Conservation (phyloP, 2,329 filamentous ascomycete genomes). For the Pseudofabraea citricarpa region DNA sequence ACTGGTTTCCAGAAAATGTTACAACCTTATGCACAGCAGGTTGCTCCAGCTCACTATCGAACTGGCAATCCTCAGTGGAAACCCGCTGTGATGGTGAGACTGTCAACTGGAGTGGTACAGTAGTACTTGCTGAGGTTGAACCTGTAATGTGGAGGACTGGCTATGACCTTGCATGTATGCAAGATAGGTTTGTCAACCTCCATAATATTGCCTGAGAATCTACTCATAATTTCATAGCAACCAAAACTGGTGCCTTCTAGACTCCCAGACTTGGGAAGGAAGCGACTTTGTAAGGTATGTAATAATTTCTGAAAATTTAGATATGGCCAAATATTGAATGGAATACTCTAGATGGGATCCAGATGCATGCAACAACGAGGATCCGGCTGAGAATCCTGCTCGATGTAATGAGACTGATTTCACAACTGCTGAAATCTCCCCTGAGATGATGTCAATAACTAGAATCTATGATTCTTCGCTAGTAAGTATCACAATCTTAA, state of each 20-base stretch:
- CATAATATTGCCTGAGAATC: too few species aligned
- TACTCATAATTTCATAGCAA: too few species aligned
- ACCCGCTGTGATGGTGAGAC: slow-evolving; percentile 5
- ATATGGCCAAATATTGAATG: too few species aligned
- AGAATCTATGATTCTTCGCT: too few species aligned
- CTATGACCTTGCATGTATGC: slow-evolving; percentile 12
- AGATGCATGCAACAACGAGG: too few species aligned
- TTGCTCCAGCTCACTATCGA: slow-evolving; percentile 25
- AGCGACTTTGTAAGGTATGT: slow-evolving; percentile 13
- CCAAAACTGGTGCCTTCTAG: slow-evolving; percentile 14
- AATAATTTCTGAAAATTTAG: too few species aligned
- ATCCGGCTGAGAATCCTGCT: too few species aligned
- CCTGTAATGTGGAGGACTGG: slow-evolving; percentile 5
- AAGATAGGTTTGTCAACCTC: slow-evolving; percentile 7
- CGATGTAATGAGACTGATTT: too few species aligned
- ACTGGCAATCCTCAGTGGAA: slow-evolving; percentile 23
- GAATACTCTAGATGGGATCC: too few species aligned
- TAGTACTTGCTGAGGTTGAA: neutral
- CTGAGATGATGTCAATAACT: too few species aligned
- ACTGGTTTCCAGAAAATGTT: slow-evolving; percentile 7
- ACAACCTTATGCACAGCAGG: slow-evolving; percentile 5
- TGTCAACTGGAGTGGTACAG: neutral
- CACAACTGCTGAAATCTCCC: too few species aligned
- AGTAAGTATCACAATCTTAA: too few species aligned
- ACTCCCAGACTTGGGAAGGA: slow-evolving; percentile 14